Evolutionary conservation across 805 yeast genomes (phyloP).

Genomic region (Candida xiaguanensis): DNA sequence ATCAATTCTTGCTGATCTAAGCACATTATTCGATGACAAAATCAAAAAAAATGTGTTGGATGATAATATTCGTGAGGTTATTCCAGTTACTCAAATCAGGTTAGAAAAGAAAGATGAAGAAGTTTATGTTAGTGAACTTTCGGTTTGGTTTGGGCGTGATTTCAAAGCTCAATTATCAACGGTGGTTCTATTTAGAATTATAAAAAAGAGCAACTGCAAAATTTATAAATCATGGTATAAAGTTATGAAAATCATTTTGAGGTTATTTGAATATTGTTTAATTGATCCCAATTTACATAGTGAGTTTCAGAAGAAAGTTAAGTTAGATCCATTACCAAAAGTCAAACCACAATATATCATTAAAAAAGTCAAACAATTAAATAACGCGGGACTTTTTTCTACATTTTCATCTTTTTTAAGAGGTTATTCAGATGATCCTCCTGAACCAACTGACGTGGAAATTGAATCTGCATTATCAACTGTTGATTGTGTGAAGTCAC

Average conservation of each 20-base stretch:
- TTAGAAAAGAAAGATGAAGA: constrained; percentile 53
- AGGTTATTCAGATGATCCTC: constrained; percentile 78
- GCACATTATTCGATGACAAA: constrained; percentile 52
- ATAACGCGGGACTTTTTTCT: constrained; percentile 77
- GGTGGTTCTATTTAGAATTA: constrained; percentile 77
- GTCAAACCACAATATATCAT: constrained; percentile 68
- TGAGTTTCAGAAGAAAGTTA: constrained; percentile 57
- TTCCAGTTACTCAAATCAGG: constrained; percentile 44
- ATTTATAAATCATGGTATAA: constrained; percentile 59
- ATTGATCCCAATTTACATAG: constrained; percentile 58
- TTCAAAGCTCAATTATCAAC: constrained; percentile 89
- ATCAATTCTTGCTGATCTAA: constrained; percentile 61
- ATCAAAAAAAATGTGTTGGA: constrained; percentile 17
- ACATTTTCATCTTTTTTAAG: constrained; percentile 90
- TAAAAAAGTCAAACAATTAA: constrained; percentile 58
- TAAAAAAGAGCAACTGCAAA: constrained; percentile 52
- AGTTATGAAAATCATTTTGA: constrained; percentile 56
- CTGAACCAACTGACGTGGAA: constrained; percentile 92
- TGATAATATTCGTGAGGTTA: constrained; percentile 34
- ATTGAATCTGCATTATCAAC: constrained; percentile 82
- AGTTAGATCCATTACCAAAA: constrained; percentile 51
- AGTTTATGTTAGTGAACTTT: constrained; percentile 73
- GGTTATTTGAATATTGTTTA: constrained; percentile 69
- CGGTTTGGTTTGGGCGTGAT: constrained; percentile 84
- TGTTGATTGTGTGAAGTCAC: constrained; percentile 74